Base-by-base conservation (phyloP, 352 stramenopile genomes). In the Phytophthora pseudosyringae region DNA sequence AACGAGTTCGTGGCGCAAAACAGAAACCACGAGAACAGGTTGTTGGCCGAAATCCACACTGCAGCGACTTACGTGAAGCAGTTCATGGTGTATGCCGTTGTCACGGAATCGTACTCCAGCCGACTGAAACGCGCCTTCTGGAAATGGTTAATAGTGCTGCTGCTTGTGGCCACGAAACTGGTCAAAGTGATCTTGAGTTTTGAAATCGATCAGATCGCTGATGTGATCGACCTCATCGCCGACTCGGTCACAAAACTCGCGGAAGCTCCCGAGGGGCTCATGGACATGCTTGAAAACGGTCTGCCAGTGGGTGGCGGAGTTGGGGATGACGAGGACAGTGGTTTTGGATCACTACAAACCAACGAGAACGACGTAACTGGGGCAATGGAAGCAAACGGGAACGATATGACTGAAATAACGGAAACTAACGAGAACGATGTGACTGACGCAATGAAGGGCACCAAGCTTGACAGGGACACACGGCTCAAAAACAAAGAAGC, bases 11-110 rank as follows among this genome's bases (percentile, higher is more conserved):
- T 31, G 26, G 5, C 10, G 5, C 4, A 41, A 12, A 49, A 49
- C 39, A 48, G 43, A 43, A 32, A 35, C 10, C 39, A 59, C 12
- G 26, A 50, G 39, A 41, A 59, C 52, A 50, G 18, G 4, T 44
- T 59, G 52, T 31, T 59, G 5, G 28, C 11, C 29, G 29, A 59
- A 59, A 25, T 50, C 18, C 52, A 59, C 29, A 59, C 52, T n/a
- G 39, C 52, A 26, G 28, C 39, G 16, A 29, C 52, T 6, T 59
- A 35, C 39, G 13, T 59, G 39, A 59, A 59, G 39, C 52, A 50
- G 39, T 59, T 44, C 16, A 48, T 59, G 28, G 41, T 28, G 9
- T 5, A 44, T 31, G 39, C 39, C 26, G 50, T 59, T 50, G 16
- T 59, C 31, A 50, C 28, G 4, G 39, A 50, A 50, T 59, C 52